Percentiles rank a stretch among this genome's conserved stretches.
These are phyloP conservation scores for Mallotus repandus DNA, from an alignment of 441 rosid species.

Conservation along the genomic window DNA sequence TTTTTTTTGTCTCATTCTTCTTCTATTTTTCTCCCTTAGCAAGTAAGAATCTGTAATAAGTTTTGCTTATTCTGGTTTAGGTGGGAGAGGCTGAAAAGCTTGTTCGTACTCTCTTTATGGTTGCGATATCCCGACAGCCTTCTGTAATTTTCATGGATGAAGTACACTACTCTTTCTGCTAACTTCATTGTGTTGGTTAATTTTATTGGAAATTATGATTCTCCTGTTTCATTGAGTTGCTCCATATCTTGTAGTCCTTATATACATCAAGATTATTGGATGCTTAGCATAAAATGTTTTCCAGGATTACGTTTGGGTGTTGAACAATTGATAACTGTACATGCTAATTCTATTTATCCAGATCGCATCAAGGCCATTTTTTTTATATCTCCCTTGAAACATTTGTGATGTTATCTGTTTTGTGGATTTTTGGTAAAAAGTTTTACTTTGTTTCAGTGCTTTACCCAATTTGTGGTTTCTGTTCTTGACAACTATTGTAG, in stretches of 20 bases:
- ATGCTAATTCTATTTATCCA: not conserved
- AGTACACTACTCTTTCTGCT: slow-evolving; percentile 45
- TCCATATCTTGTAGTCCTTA: not conserved
- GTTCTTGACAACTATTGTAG: too few relatives aligned
- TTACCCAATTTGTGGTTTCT: too few relatives aligned
- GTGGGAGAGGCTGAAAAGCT: slow-evolving; percentile 98
- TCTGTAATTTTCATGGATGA: slow-evolving; percentile 94
- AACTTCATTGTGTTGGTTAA: slow-evolving; percentile 12
- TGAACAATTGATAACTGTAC: not conserved
- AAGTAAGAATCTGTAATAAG: slow-evolving; percentile 7
- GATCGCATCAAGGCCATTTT: not conserved
- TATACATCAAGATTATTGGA: not conserved
- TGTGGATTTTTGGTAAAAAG: not conserved
- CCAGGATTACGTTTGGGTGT: not conserved
- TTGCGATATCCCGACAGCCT: slow-evolving; percentile 90
- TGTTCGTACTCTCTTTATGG: slow-evolving; percentile 81
- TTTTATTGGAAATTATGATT: slow-evolving; percentile 1
- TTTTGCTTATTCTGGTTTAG: slow-evolving; percentile 39
- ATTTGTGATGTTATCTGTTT: not conserved
- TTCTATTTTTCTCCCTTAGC: not conserved
- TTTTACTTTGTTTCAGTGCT: too few relatives aligned
- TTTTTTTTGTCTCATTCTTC: slow-evolving; percentile 1
- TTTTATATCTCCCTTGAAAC: not conserved
- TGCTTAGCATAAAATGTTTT: not conserved
- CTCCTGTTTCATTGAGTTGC: slow-evolving; percentile 11